Evolutionary conservation across 2,329 filamentous ascomycete genomes (phyloP).

Genomic region (Apiospora malaysiana): DNA sequence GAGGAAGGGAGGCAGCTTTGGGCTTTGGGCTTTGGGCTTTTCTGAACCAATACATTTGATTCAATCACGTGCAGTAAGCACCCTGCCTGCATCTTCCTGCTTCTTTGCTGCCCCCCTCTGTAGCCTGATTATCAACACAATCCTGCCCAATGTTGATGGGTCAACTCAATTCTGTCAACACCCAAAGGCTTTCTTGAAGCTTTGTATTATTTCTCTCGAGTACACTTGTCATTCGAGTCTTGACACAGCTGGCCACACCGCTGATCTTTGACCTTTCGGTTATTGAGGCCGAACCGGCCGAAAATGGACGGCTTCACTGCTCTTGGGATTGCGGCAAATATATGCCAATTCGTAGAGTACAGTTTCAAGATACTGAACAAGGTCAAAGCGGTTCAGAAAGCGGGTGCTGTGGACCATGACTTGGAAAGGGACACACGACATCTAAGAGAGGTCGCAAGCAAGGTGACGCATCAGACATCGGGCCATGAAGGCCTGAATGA

Average conservation of each 20-base stretch:
- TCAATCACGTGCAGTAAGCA: not conserved
- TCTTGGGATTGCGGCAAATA: not conserved
- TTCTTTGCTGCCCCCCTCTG: not conserved
- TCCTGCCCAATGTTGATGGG: not conserved
- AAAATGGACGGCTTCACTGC: not conserved
- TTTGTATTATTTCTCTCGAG: too few relatives aligned
- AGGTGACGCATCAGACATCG: not conserved
- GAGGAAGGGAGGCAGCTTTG: not conserved
- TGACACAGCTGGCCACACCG: not conserved
- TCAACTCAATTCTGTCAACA: not conserved
- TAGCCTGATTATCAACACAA: not conserved
- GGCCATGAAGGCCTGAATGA: not conserved
- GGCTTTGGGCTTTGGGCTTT: not conserved
- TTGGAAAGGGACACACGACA: not conserved
- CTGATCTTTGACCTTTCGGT: not conserved
- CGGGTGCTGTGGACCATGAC: not conserved
- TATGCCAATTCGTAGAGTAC: not conserved
- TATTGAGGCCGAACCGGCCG: not conserved
- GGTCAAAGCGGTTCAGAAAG: not conserved
- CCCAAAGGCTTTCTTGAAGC: too few relatives aligned
- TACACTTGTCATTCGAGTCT: not conserved
- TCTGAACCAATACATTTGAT: not conserved
- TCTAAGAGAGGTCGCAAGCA: not conserved
- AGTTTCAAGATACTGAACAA: not conserved
- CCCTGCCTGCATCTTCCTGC: not conserved